Base-by-base conservation (phyloP, 768 basidiomycete genomes). In the Collybiopsis luxurians region DNA sequence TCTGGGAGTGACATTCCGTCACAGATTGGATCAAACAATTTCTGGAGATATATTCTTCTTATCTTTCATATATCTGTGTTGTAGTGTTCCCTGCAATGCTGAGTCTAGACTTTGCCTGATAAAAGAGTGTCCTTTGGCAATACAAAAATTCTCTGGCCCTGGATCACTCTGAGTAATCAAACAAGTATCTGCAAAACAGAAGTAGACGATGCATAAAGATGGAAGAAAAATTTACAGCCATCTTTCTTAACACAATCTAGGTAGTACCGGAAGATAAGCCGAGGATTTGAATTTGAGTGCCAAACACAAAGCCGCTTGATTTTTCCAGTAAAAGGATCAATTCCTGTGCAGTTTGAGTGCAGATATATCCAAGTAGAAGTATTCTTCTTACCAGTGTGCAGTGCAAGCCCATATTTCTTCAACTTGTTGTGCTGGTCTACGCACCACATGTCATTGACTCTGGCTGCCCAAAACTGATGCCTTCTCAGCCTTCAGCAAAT, bases 371-470 rank as follows among this genome's bases (percentile, higher is more conserved):
- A 34, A 34, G 13, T 5, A 34, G 13, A 34, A 34, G 5, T 13
- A 34, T 5, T 5, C 5, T 34, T 5, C 5, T 34, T 34, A 34
- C 31, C 31, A 13, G 63, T 57, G 61, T 80, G 71, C 0, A 70
- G 53, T 1, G 23, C 63, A 0, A 80, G 64, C 0, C 75, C 75
- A 62, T 73, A 79, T 4, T 63, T 55, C 36, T 65, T 63, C 74
- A 73, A 79, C 48, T 81, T 81, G 57, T 81, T 75, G 59, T 81
- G 77, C 58, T 81, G 79, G 51, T 81, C 75, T 21, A 71, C 53
- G 3, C 66, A 52, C 59, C 66, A 64, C 0, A 75, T 23, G 47
- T 80, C 73, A 30, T 71, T 79, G 0, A 77, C 68, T 0, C 79
- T 79, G 5, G 78, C 43, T 7, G 43, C 6, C 43, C 43, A 44